Conservation (phyloP, 2,329 filamentous ascomycete genomes). For the Seiridium unicorne region DNA sequence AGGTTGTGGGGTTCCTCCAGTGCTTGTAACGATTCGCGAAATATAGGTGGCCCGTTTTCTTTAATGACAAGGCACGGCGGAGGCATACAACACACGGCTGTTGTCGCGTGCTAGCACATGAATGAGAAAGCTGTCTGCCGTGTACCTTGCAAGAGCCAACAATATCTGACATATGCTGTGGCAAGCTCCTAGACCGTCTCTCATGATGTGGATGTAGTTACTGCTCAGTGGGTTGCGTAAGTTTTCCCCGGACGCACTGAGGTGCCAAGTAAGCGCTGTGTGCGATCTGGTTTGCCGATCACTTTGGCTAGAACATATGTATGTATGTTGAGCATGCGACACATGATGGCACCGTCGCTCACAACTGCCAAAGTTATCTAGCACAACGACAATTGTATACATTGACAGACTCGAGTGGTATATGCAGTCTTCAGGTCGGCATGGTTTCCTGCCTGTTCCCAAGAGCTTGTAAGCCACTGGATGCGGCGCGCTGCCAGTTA, state of each 20-base stretch:
- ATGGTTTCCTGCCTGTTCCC: no score
- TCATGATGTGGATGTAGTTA: no score
- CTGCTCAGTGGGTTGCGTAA: background rate
- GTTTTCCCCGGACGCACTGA: no score
- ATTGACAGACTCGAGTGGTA: background rate
- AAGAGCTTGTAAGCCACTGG: no score
- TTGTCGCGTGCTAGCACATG: background rate
- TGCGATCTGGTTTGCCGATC: background rate
- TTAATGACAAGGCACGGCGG: background rate
- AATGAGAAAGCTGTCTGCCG: background rate
- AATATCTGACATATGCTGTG: no score
- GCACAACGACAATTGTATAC: background rate
- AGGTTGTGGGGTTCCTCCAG: background rate
- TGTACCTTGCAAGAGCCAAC: background rate
- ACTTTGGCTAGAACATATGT: background rate
- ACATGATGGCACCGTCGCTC: background rate
- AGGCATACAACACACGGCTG: background rate
- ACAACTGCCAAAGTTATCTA: background rate
- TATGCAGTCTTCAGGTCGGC: no score
- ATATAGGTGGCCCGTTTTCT: background rate
- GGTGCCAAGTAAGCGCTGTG: background rate
- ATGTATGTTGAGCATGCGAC: background rate
- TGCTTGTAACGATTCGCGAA: slow-evolving; percentile 3
- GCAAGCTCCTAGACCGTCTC: no score
- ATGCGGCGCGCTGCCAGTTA: no score